Evolutionary conservation across 2,329 filamentous ascomycete genomes (phyloP), one percentile per base, ranked within the genome.

Genomic region (Trichophyton benhamiae): DNA sequence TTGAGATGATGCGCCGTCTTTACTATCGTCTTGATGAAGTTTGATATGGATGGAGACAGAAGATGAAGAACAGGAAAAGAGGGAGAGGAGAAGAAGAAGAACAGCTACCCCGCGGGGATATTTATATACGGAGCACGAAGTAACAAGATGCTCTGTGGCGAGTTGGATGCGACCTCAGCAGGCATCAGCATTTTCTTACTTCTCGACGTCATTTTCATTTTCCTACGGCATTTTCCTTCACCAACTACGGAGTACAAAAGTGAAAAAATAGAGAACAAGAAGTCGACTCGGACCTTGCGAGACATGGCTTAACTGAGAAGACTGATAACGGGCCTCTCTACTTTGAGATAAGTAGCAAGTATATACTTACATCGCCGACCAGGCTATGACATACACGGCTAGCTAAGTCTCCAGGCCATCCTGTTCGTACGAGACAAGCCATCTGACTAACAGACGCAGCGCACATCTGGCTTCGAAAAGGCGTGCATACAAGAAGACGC

Each of bases 101-200:
- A 27, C 25, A 30, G 27, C 41, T 30, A 33, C 49, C 49, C 49
- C 49, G 49, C 49, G n/a, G 22, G 49, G 49, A 15, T 53, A 53
- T 53, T 53, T 53, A 53, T 53, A 53, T 25, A 44, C 27, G 22
- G 33, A 38, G 11, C 9, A 38, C 11, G 33, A 38, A 11, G 33
- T 38, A 38, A 9, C 33, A 38, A 30, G 33, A 9, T 22, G 22
- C 20, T 13, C 49, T 30, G 49, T 53, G 49, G 49, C 49, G 22
- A 53, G 49, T 53, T 53, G 49, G 49, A 53, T 53, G 49, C 49
- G 49, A 53, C 49, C 49, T 53, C 49, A 53, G 49, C 49, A 53
- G 49, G 49, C 49, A 53, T 53, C 49, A 33, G 27, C 22, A 53
- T 53, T 53, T 22, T 9, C 20, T 33, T 22, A 44, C 15, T 17